Conservation (phyloP, 495 filamentous ascomycete species). For the Aspergillus panamensis region DNA sequence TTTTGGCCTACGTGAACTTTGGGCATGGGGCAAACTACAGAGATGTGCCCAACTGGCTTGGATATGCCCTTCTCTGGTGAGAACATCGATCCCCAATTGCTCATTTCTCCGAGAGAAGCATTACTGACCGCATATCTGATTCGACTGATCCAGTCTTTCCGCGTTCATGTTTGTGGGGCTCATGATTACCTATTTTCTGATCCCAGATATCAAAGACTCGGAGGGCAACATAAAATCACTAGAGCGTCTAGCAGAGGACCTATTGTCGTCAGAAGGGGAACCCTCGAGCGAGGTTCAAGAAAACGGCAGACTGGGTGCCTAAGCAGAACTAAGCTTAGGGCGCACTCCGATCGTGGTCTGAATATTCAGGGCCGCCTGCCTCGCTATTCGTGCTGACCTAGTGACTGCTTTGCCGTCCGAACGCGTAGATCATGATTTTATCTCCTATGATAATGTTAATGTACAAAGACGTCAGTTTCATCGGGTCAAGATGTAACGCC, state of each 20-base stretch:
- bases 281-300: not conserved
- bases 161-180: conserved; percentile 16
- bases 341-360: not conserved
- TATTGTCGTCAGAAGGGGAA: not conserved
- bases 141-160: conserved; percentile 1
- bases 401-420: not conserved
- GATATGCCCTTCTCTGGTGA: conserved; percentile 17
- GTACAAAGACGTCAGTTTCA: not conserved
- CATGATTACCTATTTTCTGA: conserved; percentile 8
- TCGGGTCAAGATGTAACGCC: not conserved
- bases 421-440: not conserved
- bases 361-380: not conserved
- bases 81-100: not conserved
- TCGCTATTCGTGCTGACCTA: not conserved
- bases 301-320: not conserved
- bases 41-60: conserved; percentile 9
- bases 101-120: not conserved
- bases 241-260: conserved; percentile 11
- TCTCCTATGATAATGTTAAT: not conserved
- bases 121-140: not conserved
- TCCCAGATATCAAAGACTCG: conserved; percentile 12
- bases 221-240: conserved; percentile 15
- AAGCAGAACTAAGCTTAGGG: not conserved
- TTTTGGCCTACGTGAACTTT: conserved; percentile 14
- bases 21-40: conserved; percentile 7